Percentiles rank a stretch among this genome's conserved stretches.
These are phyloP conservation scores for Talaromyces sp. DNA, from an alignment of 2,329 filamentous ascomycete genomes.

Conservation along the genomic window DNA sequence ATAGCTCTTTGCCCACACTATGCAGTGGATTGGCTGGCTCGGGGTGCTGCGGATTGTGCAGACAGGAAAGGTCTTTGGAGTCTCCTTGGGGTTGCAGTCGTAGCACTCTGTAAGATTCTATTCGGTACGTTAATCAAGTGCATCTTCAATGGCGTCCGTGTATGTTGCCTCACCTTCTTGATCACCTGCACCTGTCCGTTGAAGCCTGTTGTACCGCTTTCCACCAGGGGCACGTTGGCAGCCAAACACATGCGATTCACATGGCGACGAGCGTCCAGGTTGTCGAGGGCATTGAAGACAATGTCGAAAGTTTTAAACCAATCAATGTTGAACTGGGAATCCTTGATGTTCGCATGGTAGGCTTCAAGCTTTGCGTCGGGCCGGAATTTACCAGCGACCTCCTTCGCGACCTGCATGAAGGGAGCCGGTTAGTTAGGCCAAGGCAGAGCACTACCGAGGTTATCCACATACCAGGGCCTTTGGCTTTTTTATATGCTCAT, in stretches of 20 bases:
- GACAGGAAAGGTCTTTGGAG: constrained; percentile 88
- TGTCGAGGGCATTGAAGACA: constrained; percentile 96
- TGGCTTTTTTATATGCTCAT: constrained; percentile 96
- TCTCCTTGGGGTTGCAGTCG: constrained; percentile 85
- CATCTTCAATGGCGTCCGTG: neutral
- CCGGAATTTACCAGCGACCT: constrained; percentile 86
- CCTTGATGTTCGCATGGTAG: constrained; percentile 93
- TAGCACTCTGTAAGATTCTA: constrained; percentile 76
- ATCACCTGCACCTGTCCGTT: constrained; percentile 98
- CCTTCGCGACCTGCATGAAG: constrained; percentile 70
- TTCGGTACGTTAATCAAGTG: neutral
- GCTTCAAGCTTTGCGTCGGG: constrained; percentile 80
- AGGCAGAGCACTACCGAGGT: neutral
- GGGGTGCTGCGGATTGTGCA: constrained; percentile 97
- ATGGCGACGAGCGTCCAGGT: constrained; percentile 86
- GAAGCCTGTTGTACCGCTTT: constrained; percentile 96
- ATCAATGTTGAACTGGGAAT: constrained; percentile 73
- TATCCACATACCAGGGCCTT: constrained; percentile 71
- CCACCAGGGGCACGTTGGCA: constrained; percentile 82
- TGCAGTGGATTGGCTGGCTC: constrained; percentile 95
- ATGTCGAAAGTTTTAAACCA: constrained; percentile 82
- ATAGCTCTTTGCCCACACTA: constrained; percentile 98
- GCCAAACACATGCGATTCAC: constrained; percentile 97
- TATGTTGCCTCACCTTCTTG: constrained; percentile 55
- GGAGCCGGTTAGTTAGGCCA: constrained; percentile 13